Conservation (phyloP, 768 basidiomycete genomes). For the Lyophyllum semitale region DNA sequence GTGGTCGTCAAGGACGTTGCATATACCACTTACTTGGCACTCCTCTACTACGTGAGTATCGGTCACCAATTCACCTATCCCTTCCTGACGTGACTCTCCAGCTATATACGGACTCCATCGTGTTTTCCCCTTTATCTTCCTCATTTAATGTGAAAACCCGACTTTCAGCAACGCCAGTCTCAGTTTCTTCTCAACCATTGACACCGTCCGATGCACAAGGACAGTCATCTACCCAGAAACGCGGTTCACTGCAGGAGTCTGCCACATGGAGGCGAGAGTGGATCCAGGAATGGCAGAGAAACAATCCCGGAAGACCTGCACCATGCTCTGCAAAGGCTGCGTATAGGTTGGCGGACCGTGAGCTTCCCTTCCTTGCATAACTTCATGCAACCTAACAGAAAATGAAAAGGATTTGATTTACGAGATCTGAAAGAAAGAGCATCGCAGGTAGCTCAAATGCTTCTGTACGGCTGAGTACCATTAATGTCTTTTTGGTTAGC, state of each 20-base stretch:
- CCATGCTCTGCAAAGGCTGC: constrained; percentile 83
- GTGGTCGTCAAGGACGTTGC: constrained; percentile 54
- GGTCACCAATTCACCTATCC: background rate
- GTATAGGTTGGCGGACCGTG: constrained; percentile 83
- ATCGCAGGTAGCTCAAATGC: constrained; percentile 39
- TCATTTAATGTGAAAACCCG: constrained; percentile 44
- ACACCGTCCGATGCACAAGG: constrained; percentile 30
- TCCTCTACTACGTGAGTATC: constrained; percentile 72
- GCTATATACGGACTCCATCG: constrained; percentile 85
- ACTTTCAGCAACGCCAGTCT: constrained; percentile 23
- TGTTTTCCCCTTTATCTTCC: constrained; percentile 84
- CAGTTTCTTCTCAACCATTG: constrained; percentile 24
- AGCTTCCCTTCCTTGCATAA: constrained; percentile 24
- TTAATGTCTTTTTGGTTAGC: constrained; percentile 36
- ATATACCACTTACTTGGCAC: constrained; percentile 44
- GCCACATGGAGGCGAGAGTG: constrained; percentile 55
- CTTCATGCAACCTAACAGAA: background rate
- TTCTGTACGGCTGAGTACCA: background rate
- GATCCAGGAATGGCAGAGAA: constrained; percentile 69
- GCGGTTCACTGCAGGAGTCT: constrained; percentile 20
- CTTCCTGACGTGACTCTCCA: constrained; percentile 26
- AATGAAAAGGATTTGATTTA: constrained; percentile 63
- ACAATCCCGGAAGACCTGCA: constrained; percentile 62
- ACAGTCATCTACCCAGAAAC: constrained; percentile 20
- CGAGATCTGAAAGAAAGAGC: constrained; percentile 74